These are phyloP conservation scores for Phyllosticta ampelicida DNA, from an alignment of 2,329 filamentous ascomycete genomes.

Conservation along the genomic window DNA sequence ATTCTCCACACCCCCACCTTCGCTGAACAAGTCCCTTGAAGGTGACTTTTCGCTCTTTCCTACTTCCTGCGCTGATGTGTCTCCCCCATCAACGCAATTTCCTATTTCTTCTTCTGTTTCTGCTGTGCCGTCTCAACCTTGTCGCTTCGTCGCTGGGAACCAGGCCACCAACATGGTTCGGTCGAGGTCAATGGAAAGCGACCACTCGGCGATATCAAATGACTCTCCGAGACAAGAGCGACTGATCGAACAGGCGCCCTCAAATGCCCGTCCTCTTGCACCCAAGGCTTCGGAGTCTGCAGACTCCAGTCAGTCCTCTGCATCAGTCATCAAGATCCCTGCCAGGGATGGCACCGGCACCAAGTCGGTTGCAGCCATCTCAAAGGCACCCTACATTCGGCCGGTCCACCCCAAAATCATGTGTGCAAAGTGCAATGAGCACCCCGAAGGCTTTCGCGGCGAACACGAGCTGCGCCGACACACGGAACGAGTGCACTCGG, in stretches of 20 bases:
- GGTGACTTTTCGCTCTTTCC: slow-evolving; percentile 9
- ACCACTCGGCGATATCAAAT: slow-evolving; percentile 12
- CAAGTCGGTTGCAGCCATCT: slow-evolving; percentile 40
- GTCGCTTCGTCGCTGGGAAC: not conserved
- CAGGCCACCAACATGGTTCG: slow-evolving; percentile 1
- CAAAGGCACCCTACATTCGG: slow-evolving; percentile 48
- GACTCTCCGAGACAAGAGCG: slow-evolving; percentile 30
- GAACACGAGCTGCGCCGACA: slow-evolving; percentile 59
- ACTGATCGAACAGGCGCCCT: slow-evolving; percentile 38
- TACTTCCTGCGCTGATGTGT: slow-evolving; percentile 15
- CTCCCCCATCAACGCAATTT: slow-evolving; percentile 10
- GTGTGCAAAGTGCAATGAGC: slow-evolving; percentile 59
- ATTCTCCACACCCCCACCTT: slow-evolving; percentile 11
- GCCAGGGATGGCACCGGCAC: slow-evolving; percentile 19
- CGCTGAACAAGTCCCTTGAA: slow-evolving; percentile 13
- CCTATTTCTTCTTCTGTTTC: slow-evolving; percentile 24
- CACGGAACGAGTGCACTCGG: slow-evolving; percentile 54
- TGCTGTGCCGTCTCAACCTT: slow-evolving; percentile 15
- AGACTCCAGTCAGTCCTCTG: slow-evolving; percentile 13
- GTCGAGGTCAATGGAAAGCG: slow-evolving; percentile 25
- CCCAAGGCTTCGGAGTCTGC: slow-evolving; percentile 31
- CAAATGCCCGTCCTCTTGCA: slow-evolving; percentile 39
- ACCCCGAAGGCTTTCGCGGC: slow-evolving; percentile 71
- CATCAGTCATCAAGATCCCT: slow-evolving; percentile 12
- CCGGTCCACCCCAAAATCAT: slow-evolving; percentile 61